A percentile compares a stretch with the other conserved stretches of the same genome.
Evolutionary conservation across 768 basidiomycete species (phyloP).

Genomic region (Auricularia heimuer): DNA sequence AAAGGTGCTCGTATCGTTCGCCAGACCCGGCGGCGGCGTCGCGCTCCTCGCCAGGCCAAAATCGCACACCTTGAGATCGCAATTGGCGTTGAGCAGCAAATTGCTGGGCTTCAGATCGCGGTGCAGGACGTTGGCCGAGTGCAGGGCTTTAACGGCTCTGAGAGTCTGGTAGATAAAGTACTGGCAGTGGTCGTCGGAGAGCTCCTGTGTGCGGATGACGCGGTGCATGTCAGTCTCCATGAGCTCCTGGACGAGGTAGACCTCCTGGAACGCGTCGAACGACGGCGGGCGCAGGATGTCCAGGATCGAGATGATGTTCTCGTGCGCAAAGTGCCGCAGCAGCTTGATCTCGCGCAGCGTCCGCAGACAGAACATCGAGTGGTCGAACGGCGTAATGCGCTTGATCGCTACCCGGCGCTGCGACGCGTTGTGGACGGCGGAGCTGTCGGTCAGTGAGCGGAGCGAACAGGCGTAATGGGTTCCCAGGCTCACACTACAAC

Average conservation of each 20-base stretch:
- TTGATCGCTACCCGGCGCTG: constrained; percentile 91
- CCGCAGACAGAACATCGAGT: constrained; percentile 82
- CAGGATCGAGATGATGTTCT: constrained; percentile 73
- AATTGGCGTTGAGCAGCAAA: constrained; percentile 78
- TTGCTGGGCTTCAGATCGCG: constrained; percentile 82
- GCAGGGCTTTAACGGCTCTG: constrained; percentile 80
- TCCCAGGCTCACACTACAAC: constrained; percentile 38
- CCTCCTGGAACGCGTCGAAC: constrained; percentile 73
- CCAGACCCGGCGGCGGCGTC: constrained; percentile 35
- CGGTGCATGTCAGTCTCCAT: constrained; percentile 92
- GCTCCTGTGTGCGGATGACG: constrained; percentile 88
- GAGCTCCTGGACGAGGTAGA: constrained; percentile 76
- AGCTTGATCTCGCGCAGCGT: constrained; percentile 92
- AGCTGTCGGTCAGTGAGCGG: constrained; percentile 12
- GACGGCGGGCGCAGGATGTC: constrained; percentile 80
- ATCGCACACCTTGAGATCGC: constrained; percentile 83
- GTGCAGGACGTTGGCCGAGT: constrained; percentile 75
- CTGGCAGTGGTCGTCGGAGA: constrained; percentile 92
- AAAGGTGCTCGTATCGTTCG: constrained; percentile 48
- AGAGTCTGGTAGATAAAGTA: constrained; percentile 97
- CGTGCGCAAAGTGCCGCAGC: constrained; percentile 79
- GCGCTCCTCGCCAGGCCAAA: constrained; percentile 73
- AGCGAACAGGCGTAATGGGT: constrained; percentile 8
- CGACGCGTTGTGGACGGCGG: constrained; percentile 66
- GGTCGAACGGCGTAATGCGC: constrained; percentile 92